A percentile compares a stretch with the other conserved stretches of the same genome.
Evolutionary conservation across 1,284 basidiomycete genomes (phyloP).

Genomic region (Hemileia vastatrix): DNA sequence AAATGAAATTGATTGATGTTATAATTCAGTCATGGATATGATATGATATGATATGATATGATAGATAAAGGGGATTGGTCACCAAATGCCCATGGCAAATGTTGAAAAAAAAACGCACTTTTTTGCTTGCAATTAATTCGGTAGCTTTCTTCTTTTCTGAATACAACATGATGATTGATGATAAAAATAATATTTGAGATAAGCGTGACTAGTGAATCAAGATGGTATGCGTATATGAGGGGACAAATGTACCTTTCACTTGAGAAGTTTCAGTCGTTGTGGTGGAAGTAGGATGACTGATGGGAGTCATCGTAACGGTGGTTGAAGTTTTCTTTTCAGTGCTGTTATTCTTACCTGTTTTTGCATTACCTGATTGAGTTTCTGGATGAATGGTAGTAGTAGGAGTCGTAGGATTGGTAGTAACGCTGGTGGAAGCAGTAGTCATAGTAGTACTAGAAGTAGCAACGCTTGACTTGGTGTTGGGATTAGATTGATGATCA

Average conservation of each 20-base stretch:
- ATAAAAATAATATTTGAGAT: neutral
- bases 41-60: neutral
- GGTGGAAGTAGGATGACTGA: neutral
- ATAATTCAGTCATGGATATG: neutral
- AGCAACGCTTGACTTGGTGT: no score
- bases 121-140: conserved; percentile 74
- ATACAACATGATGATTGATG: conserved; percentile 25
- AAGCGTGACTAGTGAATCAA: neutral
- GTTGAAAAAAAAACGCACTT: conserved; percentile 52
- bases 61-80: neutral
- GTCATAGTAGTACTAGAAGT: neutral
- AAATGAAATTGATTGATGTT: neutral
- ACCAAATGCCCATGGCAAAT: neutral
- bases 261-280: neutral
- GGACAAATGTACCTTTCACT: neutral
- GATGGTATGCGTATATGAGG: neutral
- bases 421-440: neutral
- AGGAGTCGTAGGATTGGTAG: neutral
- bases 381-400: neutral
- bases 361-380: neutral
- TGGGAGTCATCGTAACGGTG: neutral
- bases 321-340: neutral
- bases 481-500: no score
- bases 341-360: neutral
- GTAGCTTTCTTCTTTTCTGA: conserved; percentile 58